A percentile compares a stretch with the other conserved stretches of the same genome.
Conservation (phyloP, 805 yeast species). For the Diddensiella transvaalensis region DNA sequence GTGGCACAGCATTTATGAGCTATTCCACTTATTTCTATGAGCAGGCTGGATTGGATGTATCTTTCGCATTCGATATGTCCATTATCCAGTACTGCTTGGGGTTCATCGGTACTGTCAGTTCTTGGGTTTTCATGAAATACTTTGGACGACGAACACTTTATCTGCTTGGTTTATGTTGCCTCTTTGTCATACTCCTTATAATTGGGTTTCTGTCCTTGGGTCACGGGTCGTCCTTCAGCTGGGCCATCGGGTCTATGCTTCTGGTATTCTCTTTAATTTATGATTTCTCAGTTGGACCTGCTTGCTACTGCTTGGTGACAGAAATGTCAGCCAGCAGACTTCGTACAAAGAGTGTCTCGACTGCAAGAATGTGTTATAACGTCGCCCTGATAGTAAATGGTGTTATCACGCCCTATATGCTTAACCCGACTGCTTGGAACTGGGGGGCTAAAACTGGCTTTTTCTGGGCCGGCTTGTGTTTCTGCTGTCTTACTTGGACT, state of each 20-base stretch:
- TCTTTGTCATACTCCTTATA: constrained; percentile 37
- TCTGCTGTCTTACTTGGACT: constrained; percentile 36
- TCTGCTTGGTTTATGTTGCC: constrained; percentile 35
- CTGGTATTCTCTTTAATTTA: constrained; percentile 46
- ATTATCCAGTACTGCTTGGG: constrained; percentile 47
- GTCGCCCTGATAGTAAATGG: constrained; percentile 18
- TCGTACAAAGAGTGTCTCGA: constrained; percentile 40
- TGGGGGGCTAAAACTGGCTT: constrained; percentile 49
- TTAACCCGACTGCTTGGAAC: constrained; percentile 45
- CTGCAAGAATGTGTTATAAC: constrained; percentile 36
- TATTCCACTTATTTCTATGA: constrained; percentile 38
- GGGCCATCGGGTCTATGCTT: constrained; percentile 41
- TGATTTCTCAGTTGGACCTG: constrained; percentile 44
- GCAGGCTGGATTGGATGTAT: constrained; percentile 38
- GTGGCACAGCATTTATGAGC: constrained; percentile 34
- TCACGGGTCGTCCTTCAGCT: constrained; percentile 15
- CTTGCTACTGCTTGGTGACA: constrained; percentile 38
- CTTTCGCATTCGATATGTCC: constrained; percentile 38
- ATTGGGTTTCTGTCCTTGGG: constrained; percentile 44
- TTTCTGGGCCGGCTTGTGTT: constrained; percentile 40
- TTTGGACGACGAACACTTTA: constrained; percentile 26
- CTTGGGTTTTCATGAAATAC: constrained; percentile 22
- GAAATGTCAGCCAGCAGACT: constrained; percentile 42
- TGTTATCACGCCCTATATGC: constrained; percentile 41
- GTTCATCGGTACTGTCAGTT: constrained; percentile 38